A percentile compares a stretch with the other conserved stretches of the same genome.
Evolutionary conservation across 352 stramenopile species (phyloP).

Genomic region (Globisporangium cystogenes): DNA sequence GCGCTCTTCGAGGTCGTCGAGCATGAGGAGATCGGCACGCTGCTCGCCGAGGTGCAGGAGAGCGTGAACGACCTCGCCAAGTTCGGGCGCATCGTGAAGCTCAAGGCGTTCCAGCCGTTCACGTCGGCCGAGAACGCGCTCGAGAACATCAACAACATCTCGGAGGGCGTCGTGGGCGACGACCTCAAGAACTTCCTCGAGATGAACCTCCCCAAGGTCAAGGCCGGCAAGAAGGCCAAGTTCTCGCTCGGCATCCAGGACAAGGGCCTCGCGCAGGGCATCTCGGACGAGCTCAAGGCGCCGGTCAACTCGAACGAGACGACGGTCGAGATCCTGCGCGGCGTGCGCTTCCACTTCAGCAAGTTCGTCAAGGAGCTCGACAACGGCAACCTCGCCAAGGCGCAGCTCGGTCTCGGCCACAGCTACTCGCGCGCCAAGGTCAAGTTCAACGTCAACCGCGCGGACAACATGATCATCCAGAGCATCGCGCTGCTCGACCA

Average conservation of each 20-base stretch:
- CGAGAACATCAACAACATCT: conserved; percentile 99
- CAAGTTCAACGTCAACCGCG: conserved; percentile 99
- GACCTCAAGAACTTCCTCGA: conserved; percentile 99
- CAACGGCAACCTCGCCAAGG: conserved; percentile 94
- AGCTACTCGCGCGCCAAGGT: conserved; percentile 98
- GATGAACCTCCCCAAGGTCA: conserved; percentile 98
- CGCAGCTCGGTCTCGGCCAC: conserved; percentile 98
- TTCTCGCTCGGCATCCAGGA: conserved; percentile 91
- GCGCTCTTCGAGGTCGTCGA: conserved; percentile 98
- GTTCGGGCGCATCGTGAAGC: conserved; percentile 97
- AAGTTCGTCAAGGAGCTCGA: conserved; percentile 98
- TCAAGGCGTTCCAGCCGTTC: conserved; percentile 99
- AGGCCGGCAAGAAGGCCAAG: conserved; percentile 88
- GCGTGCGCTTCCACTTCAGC: conserved; percentile 96
- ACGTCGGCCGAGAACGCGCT: conserved; percentile 98
- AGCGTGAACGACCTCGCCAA: conserved; percentile 91
- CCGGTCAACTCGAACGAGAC: conserved; percentile 98
- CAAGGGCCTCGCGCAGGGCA: conserved; percentile 91
- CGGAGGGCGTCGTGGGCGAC: conserved; percentile 90
- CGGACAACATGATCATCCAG: conserved; percentile 99
- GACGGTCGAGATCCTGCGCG: conserved; percentile 94
- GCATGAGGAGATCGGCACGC: conserved; percentile 94
- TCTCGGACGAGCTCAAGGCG: conserved; percentile 92
- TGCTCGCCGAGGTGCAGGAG: conserved; percentile 88
- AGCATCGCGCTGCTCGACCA: conserved; percentile 99